A percentile compares a stretch with the other conserved stretches of the same genome.
Conservation (phyloP, 75 land plant species). For the Pinus tabuliformis region DNA sequence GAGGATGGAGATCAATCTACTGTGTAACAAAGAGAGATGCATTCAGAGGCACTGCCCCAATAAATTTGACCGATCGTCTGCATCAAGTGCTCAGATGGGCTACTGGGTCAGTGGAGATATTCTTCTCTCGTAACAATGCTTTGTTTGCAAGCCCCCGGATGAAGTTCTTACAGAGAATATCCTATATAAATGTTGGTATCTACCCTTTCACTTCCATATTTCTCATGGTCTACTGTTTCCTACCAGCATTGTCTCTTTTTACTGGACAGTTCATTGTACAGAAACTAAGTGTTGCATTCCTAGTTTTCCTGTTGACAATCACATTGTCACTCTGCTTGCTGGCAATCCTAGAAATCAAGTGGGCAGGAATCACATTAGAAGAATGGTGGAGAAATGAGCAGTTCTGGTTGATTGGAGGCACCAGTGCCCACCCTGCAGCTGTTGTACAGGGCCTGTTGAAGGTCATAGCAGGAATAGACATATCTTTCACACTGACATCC, state of each 20-base stretch:
- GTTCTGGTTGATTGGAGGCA: conserved; percentile 97
- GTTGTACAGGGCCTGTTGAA: conserved; percentile 91
- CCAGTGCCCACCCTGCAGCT: conserved; percentile 94
- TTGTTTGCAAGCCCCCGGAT: conserved; percentile 17
- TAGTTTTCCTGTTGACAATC: conserved; percentile 24
- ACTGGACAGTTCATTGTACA: conserved; percentile 92
- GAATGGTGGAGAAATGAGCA: conserved; percentile 99
- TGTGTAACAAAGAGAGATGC: conserved; percentile 86
- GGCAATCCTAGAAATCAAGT: conserved; percentile 28
- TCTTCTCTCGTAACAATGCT: conserved; percentile 38
- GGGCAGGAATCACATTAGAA: conserved; percentile 31
- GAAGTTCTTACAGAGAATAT: conserved; percentile 47
- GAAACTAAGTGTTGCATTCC: conserved; percentile 62
- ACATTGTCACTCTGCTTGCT: conserved; percentile 20
- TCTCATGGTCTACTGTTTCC: conserved; percentile 82
- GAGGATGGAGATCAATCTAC: conserved; percentile 90
- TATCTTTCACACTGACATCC: conserved; percentile 92
- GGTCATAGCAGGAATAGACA: conserved; percentile 91
- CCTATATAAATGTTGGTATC: conserved; percentile 85
- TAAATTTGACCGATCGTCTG: conserved; percentile 39
- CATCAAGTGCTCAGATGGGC: conserved; percentile 37
- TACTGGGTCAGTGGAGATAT: conserved; percentile 30
- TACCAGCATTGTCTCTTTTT: conserved; percentile 88
- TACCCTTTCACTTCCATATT: conserved; percentile 91
- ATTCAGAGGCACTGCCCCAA: conserved; percentile 88